Conservation (phyloP, 1,284 basidiomycete genomes). For the Pyrrhoderma noxium region DNA sequence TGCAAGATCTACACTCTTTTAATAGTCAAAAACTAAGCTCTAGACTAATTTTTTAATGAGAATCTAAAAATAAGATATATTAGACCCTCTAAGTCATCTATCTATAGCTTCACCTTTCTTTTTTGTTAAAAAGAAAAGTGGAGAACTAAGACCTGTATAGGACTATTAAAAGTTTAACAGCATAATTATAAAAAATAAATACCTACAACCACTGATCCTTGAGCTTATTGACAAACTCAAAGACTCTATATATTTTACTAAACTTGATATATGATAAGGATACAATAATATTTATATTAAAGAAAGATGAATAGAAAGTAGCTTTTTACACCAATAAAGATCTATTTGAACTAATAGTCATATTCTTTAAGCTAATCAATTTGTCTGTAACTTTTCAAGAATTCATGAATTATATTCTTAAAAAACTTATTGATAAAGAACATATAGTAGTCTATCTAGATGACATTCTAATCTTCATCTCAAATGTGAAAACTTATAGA, state of each 20-base stretch:
- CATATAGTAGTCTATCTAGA: conserved; percentile 19
- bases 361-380: conserved; percentile 34
- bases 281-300: too few relatives aligned
- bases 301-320: too few relatives aligned
- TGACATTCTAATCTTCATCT: conserved; percentile 15
- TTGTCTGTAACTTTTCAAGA: conserved; percentile 31
- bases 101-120: too few relatives aligned
- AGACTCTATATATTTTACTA: too few relatives aligned
- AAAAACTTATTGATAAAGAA: conserved; percentile 1
- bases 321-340: conserved; percentile 21
- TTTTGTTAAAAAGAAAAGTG: too few relatives aligned
- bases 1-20: background rate
- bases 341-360: conserved; percentile 30
- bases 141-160: too few relatives aligned
- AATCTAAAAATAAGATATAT: background rate
- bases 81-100: conserved; percentile 29
- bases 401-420: conserved; percentile 18
- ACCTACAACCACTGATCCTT: too few relatives aligned
- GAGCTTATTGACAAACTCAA: too few relatives aligned
- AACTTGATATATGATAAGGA: too few relatives aligned
- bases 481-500: conserved; percentile 13
- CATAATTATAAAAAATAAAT: too few relatives aligned
- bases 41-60: conserved; percentile 1
- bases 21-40: background rate
- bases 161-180: too few relatives aligned